A percentile compares a stretch with the other conserved stretches of the same genome.
phyloP scores from a whole-genome alignment of 2,329 filamentous ascomycete species.

The Diaporthe sp. region DNA sequence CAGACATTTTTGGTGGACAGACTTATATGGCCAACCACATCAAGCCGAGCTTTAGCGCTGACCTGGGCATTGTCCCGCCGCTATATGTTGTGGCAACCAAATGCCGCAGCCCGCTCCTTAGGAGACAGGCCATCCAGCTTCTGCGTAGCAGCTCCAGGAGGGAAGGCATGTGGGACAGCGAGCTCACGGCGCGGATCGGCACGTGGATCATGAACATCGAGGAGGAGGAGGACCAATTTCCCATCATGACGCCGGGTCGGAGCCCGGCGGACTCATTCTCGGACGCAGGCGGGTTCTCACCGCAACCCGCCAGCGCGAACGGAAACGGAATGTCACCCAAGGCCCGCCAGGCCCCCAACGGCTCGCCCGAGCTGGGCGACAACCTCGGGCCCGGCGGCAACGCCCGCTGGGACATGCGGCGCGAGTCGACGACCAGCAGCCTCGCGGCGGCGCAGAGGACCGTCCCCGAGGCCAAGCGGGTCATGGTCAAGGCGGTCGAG shows the following conservation, averaged over 20 bases:
- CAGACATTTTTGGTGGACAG: constrained; percentile 57
- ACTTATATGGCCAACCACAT: constrained; percentile 64
- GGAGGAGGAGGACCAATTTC: constrained; percentile 57
- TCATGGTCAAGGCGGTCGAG: constrained; percentile 69
- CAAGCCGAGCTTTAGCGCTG: constrained; percentile 74
- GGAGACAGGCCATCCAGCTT: constrained; percentile 73
- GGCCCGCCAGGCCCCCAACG: constrained; percentile 41
- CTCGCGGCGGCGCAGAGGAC: constrained; percentile 46
- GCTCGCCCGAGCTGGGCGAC: constrained; percentile 53
- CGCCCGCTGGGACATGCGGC: constrained; percentile 54
- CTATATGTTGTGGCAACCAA: constrained; percentile 77
- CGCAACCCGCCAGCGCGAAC: constrained; percentile 42
- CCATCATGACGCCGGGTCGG: constrained; percentile 47
- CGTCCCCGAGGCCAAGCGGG: constrained; percentile 66
- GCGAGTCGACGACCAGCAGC: constrained; percentile 45
- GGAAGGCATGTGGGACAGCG: constrained; percentile 79
- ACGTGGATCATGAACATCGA: constrained; percentile 69
- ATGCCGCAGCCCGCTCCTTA: constrained; percentile 69
- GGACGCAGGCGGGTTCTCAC: constrained; percentile 28
- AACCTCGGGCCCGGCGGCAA: constrained; percentile 59
- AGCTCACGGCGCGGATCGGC: constrained; percentile 68
- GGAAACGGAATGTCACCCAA: constrained; percentile 44
- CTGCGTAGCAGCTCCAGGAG: constrained; percentile 71
- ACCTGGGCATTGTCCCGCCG: constrained; percentile 74
- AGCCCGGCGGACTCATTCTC: constrained; percentile 43